Evolutionary conservation across 306 rosid genomes (phyloP).

Genomic region (Trifolium fragiferum): DNA sequence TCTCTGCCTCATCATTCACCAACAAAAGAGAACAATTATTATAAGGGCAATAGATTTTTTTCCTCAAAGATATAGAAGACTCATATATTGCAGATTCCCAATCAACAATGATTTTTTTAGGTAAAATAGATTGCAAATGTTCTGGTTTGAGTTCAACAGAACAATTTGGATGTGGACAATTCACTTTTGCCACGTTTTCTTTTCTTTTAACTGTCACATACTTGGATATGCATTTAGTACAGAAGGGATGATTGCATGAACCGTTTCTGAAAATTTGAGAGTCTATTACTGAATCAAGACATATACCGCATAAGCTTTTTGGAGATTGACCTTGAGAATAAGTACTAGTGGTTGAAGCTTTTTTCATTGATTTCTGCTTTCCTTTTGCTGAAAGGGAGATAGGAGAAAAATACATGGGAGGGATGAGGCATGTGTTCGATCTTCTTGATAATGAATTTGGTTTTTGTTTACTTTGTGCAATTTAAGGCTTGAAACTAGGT

Average conservation of each 20-base stretch:
- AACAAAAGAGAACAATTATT: conserved; percentile 21
- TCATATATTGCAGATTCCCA: conserved; percentile 11
- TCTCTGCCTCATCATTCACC: not conserved
- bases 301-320: conserved; percentile 19
- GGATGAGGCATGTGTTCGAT: too few relatives aligned
- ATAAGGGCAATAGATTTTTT: not conserved
- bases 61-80: not conserved
- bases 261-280: not conserved
- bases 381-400: too few relatives aligned
- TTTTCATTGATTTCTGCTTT: not conserved
- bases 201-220: not conserved
- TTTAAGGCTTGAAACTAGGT: too few relatives aligned
- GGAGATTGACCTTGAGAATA: not conserved
- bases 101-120: not conserved
- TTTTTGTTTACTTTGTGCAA: too few relatives aligned
- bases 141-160: conserved; percentile 5
- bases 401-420: too few relatives aligned
- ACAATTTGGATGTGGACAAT: conserved; percentile 32
- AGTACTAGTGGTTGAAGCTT: too few relatives aligned
- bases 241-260: conserved; percentile 31
- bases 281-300: not conserved
- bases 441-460: too few relatives aligned
- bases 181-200: conserved; percentile 6
- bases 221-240: conserved; percentile 29
- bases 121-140: conserved; percentile 10